Conservation (phyloP, 768 basidiomycete species). For the Podaxis sp. region DNA sequence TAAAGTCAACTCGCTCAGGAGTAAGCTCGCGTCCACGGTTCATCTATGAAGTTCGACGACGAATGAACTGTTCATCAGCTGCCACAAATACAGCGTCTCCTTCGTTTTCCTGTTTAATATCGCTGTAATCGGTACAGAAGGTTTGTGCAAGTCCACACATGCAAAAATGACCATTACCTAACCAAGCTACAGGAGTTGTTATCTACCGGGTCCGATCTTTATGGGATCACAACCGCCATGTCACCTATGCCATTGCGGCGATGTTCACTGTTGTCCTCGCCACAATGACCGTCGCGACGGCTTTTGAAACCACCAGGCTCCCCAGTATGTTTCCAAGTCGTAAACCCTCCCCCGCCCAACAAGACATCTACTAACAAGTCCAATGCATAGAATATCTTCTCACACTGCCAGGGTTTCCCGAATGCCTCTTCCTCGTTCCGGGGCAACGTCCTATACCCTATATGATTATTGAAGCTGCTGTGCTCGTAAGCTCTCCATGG, state of each 20-base stretch:
- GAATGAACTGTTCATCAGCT: background rate
- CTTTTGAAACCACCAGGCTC: background rate
- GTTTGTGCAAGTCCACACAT: background rate
- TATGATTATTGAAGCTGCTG: background rate
- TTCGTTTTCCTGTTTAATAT: background rate
- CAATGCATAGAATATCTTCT: background rate
- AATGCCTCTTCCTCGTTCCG: background rate
- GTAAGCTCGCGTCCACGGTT: background rate
- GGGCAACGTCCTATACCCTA: background rate
- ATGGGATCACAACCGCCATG: background rate
- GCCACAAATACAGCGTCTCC: background rate
- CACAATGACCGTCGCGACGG: background rate
- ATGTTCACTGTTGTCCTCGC: background rate
- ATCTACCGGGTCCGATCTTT: background rate
- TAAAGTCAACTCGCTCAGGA: background rate
- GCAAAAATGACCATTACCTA: background rate
- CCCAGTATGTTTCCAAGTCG: background rate
- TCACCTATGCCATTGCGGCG: background rate
- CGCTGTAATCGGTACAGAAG: background rate
- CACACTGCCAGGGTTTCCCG: background rate
- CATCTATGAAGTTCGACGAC: background rate
- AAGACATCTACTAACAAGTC: background rate
- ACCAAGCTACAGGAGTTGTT: background rate
- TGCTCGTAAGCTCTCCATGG: background rate
- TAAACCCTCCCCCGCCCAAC: background rate